These are phyloP conservation scores for Entoloma clypeatum DNA, from an alignment of 1,284 basidiomycete species.

Conservation along the genomic window DNA sequence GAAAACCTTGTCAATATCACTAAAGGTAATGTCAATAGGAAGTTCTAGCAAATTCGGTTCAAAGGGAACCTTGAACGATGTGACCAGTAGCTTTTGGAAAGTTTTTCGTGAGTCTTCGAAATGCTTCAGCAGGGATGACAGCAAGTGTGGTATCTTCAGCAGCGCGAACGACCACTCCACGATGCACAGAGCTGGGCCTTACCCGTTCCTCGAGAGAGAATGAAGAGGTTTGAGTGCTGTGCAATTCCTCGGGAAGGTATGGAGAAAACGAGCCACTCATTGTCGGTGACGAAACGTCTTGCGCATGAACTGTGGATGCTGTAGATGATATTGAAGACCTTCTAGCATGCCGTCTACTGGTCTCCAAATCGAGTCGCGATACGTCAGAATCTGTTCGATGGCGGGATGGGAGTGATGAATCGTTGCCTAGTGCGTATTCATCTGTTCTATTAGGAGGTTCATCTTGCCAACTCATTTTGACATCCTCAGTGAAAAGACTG, in stretches of 20 bases:
- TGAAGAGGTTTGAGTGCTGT: slow-evolving; percentile 14
- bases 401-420: slow-evolving; percentile 26
- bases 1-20: slow-evolving; percentile 96
- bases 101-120: slow-evolving; percentile 87
- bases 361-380: slow-evolving; percentile 53
- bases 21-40: slow-evolving; percentile 25
- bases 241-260: slow-evolving; percentile 23
- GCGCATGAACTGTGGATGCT: slow-evolving; percentile 59
- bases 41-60: slow-evolving; percentile 9
- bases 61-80: slow-evolving; percentile 81
- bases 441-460: slow-evolving; percentile 35
- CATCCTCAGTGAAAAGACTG: slow-evolving; percentile 93
- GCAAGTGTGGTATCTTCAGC: slow-evolving; percentile 93
- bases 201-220: slow-evolving; percentile 26
- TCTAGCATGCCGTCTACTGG: slow-evolving; percentile 33
- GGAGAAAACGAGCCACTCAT: slow-evolving; percentile 29
- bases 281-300: slow-evolving; percentile 30
- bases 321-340: slow-evolving; percentile 58
- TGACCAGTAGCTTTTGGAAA: slow-evolving; percentile 97
- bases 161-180: slow-evolving; percentile 82
- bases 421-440: slow-evolving; percentile 23
- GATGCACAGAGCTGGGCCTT: slow-evolving; percentile 36
- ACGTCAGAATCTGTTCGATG: slow-evolving; percentile 56
- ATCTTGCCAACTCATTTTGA: slow-evolving; percentile 89
- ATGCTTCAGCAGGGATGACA: slow-evolving; percentile 98